Evolutionary conservation across 352 stramenopile genomes (phyloP).

Genomic region (Phytophthora megakarya): DNA sequence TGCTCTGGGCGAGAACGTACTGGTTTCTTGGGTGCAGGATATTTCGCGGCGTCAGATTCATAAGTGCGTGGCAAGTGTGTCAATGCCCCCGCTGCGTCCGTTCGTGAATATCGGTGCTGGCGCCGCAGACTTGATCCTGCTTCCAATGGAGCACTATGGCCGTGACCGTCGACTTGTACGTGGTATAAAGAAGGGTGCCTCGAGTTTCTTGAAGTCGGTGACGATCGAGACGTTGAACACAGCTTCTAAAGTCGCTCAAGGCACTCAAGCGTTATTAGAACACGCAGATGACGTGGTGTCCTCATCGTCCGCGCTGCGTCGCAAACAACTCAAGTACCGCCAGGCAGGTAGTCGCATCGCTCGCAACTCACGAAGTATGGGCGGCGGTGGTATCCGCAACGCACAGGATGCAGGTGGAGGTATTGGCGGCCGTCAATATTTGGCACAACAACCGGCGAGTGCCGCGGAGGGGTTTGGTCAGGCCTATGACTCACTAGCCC

Average conservation of each 20-base stretch:
- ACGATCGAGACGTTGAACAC: conserved; percentile 90
- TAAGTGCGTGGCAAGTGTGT: conserved; percentile 89
- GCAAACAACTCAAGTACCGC: conserved; percentile 80
- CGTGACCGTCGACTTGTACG: conserved; percentile 83
- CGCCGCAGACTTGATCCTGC: conserved; percentile 83
- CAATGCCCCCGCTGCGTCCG: conserved; percentile 81
- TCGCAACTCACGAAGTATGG: conserved; percentile 80
- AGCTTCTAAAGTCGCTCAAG: conserved; percentile 80
- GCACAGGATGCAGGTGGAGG: conserved; percentile 71
- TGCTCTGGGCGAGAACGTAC: conserved; percentile 68
- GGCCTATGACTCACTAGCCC: conserved; percentile 84
- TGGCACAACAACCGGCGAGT: conserved; percentile 82
- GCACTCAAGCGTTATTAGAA: conserved; percentile 81
- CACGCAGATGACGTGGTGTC: conserved; percentile 86
- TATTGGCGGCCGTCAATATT: conserved; percentile 82
- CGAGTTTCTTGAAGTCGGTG: conserved; percentile 88
- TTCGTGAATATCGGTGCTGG: conserved; percentile 89
- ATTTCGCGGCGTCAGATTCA: conserved; percentile 90
- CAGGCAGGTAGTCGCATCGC: conserved; percentile 79
- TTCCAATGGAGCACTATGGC: conserved; percentile 87
- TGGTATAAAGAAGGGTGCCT: conserved; percentile 84
- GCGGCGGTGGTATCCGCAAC: conserved; percentile 76
- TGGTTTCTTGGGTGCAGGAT: conserved; percentile 89
- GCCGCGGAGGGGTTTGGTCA: conserved; percentile 83
- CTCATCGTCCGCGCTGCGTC: conserved; percentile 58